Evolutionary conservation across 2,329 filamentous ascomycete species (phyloP).

Genomic region (Ciborinia camelliae): DNA sequence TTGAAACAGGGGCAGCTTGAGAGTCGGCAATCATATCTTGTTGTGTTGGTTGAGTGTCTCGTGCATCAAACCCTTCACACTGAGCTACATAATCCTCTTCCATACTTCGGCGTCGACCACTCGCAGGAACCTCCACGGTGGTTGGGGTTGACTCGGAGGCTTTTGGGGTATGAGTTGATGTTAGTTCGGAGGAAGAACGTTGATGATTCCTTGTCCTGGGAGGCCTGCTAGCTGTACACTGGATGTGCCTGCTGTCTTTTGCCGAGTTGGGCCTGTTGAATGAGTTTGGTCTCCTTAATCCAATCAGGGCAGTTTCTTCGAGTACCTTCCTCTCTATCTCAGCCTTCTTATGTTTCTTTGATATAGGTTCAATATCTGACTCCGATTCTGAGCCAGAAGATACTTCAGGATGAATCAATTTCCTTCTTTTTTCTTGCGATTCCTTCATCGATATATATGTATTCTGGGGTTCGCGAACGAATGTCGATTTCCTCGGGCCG

Average conservation of each 20-base stretch:
- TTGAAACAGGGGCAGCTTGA: constrained; percentile 22
- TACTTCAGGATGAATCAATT: not conserved
- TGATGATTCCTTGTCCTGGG: not conserved
- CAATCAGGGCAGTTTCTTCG: not conserved
- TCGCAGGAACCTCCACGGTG: constrained; percentile 31
- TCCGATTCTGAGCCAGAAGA: constrained; percentile 23
- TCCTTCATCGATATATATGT: constrained; percentile 34
- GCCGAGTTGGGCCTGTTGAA: not conserved
- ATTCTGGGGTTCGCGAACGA: constrained; percentile 25
- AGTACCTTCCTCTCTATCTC: not conserved
- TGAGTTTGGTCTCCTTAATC: not conserved
- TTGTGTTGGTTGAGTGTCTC: constrained; percentile 29
- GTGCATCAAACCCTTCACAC: constrained; percentile 29
- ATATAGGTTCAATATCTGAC: constrained; percentile 28
- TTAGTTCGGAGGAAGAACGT: not conserved
- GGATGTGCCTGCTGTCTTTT: not conserved
- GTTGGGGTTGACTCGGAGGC: not conserved
- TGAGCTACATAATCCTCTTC: constrained; percentile 34
- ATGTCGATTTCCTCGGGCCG: constrained; percentile 6
- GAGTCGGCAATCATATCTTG: constrained; percentile 34
- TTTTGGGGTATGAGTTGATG: not conserved
- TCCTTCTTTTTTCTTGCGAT: constrained; percentile 32
- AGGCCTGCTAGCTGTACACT: not conserved
- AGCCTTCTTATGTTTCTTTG: not conserved
- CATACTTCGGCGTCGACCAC: constrained; percentile 27